A percentile compares a stretch with the other conserved stretches of the same genome.
phyloP scores from a whole-genome alignment of 2,329 filamentous ascomycete genomes.

The Elsinoe batatas region DNA sequence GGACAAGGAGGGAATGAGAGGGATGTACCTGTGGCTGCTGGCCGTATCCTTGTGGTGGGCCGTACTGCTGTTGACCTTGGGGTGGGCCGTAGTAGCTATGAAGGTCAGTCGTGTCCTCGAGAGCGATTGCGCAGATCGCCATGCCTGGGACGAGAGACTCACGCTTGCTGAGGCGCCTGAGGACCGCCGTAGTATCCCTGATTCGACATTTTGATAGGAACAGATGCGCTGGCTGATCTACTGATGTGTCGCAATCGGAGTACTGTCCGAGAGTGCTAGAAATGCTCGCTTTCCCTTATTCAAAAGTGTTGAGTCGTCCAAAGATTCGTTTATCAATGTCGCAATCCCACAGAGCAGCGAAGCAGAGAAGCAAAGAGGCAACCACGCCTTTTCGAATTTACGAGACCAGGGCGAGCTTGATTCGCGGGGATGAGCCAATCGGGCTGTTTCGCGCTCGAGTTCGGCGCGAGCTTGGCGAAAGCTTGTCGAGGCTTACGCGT shows the following conservation, averaged over 20 bases:
- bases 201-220: constrained; percentile 29
- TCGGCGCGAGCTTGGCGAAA: background rate
- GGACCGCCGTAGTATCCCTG: constrained; percentile 33
- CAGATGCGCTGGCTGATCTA: background rate
- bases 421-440: constrained; percentile 1
- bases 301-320: too few species aligned
- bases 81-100: constrained; percentile 24
- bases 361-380: background rate
- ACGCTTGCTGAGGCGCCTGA: constrained; percentile 32
- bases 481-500: constrained; percentile 3
- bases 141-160: constrained; percentile 20
- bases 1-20: background rate
- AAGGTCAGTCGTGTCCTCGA: constrained; percentile 1
- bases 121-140: background rate
- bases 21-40: constrained; percentile 20
- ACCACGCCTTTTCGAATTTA: background rate
- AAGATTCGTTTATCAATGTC: too few species aligned
- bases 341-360: background rate
- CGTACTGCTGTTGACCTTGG: constrained; percentile 20
- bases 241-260: background rate
- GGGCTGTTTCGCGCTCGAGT: background rate
- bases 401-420: background rate
- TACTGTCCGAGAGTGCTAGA: background rate
- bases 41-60: constrained; percentile 24
- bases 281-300: background rate